Percentiles rank a stretch among this genome's conserved stretches.
phyloP scores from a whole-genome alignment of 306 rosid genomes.

The Cucumis melo region DNA sequence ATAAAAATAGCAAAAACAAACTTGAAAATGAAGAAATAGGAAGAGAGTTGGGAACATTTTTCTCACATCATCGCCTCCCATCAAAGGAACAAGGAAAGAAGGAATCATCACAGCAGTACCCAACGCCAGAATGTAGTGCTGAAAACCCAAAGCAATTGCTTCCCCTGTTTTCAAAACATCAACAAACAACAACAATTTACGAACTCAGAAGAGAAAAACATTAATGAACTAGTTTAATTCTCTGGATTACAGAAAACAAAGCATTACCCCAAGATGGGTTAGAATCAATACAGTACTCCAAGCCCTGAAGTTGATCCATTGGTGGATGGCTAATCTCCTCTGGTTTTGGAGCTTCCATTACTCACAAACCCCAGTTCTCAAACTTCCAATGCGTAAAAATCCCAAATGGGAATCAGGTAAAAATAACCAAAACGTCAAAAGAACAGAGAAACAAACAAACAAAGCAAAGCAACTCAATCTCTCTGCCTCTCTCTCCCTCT shows the following conservation, averaged over 20 bases:
- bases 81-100: constrained; percentile 84
- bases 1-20: neutral
- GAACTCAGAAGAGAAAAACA: neutral
- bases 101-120: constrained; percentile 99
- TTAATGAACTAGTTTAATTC: neutral
- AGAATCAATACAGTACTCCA: constrained; percentile 92
- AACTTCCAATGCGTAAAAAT: constrained; percentile 7
- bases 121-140: constrained; percentile 88
- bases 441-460: constrained; percentile 4
- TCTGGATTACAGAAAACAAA: constrained; percentile 4
- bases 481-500: neutral
- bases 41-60: neutral
- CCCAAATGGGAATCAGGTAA: constrained; percentile 16
- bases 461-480: neutral
- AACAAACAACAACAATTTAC: constrained; percentile 1
- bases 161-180: constrained; percentile 50
- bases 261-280: constrained; percentile 94
- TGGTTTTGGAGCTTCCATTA: constrained; percentile 65
- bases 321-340: constrained; percentile 85
- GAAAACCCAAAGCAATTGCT: constrained; percentile 78
- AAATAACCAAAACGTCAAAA: neutral
- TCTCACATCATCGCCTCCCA: constrained; percentile 94
- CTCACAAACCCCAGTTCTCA: constrained; percentile 12
- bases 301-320: constrained; percentile 96
- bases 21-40: neutral